These are phyloP conservation scores for Berberis thunbergii DNA, from an alignment of 164 flowering plant species.

Conservation along the genomic window DNA sequence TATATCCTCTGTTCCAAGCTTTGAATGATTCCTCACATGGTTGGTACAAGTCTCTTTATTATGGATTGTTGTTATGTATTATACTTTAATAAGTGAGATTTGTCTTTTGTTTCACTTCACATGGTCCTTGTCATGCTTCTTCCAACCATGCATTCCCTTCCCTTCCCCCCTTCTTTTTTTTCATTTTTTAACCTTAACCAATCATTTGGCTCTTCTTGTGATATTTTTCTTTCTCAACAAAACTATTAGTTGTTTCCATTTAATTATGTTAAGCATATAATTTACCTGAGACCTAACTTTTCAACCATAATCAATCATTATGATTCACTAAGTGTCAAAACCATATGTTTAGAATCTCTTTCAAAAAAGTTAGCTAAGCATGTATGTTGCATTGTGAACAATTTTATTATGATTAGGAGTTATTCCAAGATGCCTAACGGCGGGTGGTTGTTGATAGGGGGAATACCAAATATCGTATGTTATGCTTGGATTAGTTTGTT, in stretches of 20 bases:
- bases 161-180: not conserved
- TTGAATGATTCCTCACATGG: constrained; percentile 35
- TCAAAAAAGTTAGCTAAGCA: not conserved
- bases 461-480: no score
- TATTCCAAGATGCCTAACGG: no score
- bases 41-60: not conserved
- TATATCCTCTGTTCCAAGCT: constrained; percentile 19
- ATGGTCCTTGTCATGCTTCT: constrained; percentile 7
- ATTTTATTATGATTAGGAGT: no score
- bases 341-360: not conserved
- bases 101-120: not conserved
- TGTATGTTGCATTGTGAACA: not conserved
- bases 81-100: not conserved
- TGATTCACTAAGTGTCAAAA: not conserved
- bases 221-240: not conserved
- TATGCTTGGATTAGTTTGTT: not conserved
- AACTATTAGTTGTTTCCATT: not conserved
- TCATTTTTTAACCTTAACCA: not conserved
- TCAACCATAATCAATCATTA: not conserved
- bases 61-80: not conserved
- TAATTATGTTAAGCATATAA: not conserved
- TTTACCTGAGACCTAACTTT: not conserved
- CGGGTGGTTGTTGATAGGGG: no score
- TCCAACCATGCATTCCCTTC: not conserved
- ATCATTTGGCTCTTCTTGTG: not conserved